phyloP scores from a whole-genome alignment of 768 basidiomycete genomes.

The Boletus vinaceobasis region DNA sequence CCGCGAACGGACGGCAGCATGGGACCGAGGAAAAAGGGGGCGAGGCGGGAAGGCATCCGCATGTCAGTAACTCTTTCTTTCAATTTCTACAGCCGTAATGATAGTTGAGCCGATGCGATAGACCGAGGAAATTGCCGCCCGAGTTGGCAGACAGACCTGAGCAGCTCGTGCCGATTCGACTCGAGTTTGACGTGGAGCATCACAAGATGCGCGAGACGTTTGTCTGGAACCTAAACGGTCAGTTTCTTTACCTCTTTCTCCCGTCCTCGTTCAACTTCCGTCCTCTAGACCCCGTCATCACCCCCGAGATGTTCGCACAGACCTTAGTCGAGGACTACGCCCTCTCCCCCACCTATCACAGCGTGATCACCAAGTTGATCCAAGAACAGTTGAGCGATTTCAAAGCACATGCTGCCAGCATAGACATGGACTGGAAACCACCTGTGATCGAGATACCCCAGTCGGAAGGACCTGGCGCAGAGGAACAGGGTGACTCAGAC shows the following conservation, averaged over 20 bases:
- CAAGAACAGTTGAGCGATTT: conserved; percentile 85
- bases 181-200: conserved; percentile 95
- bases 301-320: conserved; percentile 87
- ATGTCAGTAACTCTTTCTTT: conserved; percentile 53
- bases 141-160: conserved; percentile 66
- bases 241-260: conserved; percentile 19
- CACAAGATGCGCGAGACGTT: conserved; percentile 95
- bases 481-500: conserved; percentile 31
- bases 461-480: conserved; percentile 21
- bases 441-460: conserved; percentile 21
- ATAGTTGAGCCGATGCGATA: conserved; percentile 23
- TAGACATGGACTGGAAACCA: conserved; percentile 43
- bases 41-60: conserved; percentile 65
- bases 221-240: conserved; percentile 94
- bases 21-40: conserved; percentile 46
- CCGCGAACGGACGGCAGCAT: conserved; percentile 29
- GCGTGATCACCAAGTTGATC: conserved; percentile 74
- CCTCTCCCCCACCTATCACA: conserved; percentile 62
- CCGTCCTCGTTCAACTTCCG: not conserved
- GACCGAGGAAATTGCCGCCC: conserved; percentile 57
- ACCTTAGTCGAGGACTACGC: conserved; percentile 88
- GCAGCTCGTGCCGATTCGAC: conserved; percentile 87
- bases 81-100: not conserved
- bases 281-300: conserved; percentile 74
- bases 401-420: conserved; percentile 59